These are phyloP conservation scores for Populus nigra DNA, from an alignment of 345 rosid genomes.

Conservation along the genomic window DNA sequence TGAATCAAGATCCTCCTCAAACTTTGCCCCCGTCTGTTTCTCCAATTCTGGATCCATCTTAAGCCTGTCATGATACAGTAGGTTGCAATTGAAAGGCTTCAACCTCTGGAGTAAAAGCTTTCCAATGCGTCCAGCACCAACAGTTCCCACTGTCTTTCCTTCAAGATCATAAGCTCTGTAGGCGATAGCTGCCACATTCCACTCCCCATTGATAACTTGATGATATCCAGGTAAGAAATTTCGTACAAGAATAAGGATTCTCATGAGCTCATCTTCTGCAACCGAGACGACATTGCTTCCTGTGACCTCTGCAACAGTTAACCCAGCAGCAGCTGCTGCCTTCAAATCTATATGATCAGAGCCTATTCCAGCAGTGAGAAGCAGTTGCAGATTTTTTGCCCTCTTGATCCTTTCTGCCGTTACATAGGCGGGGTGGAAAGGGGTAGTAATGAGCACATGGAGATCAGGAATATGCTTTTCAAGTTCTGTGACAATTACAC, in stretches of 20 bases:
- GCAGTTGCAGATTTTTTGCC: constrained; percentile 83
- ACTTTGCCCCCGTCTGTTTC: constrained; percentile 65
- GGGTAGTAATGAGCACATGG: constrained; percentile 80
- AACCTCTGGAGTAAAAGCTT: constrained; percentile 80
- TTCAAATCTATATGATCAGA: constrained; percentile 86
- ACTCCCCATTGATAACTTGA: constrained; percentile 80
- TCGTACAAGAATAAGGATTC: constrained; percentile 79
- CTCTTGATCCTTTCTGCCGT: constrained; percentile 85
- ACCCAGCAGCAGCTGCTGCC: constrained; percentile 86
- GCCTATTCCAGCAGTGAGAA: constrained; percentile 93
- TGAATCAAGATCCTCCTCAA: constrained; percentile 65
- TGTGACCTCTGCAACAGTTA: constrained; percentile 90
- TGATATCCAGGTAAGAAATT: constrained; percentile 87
- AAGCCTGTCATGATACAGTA: constrained; percentile 75
- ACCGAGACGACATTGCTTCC: constrained; percentile 93
- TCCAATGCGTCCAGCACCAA: constrained; percentile 86
- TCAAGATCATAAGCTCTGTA: constrained; percentile 92
- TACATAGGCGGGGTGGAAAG: constrained; percentile 94
- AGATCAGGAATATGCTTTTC: constrained; percentile 88
- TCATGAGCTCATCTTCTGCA: constrained; percentile 96
- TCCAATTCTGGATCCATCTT: constrained; percentile 77
- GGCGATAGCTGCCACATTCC: constrained; percentile 88
- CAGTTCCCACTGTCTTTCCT: constrained; percentile 93
- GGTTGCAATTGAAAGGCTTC: constrained; percentile 89
- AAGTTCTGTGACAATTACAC: constrained; percentile 44